A percentile compares a stretch with the other conserved stretches of the same genome.
Conservation (phyloP, 1,139 yeast genomes). For the Magnusiomyces tetraspermus region DNA sequence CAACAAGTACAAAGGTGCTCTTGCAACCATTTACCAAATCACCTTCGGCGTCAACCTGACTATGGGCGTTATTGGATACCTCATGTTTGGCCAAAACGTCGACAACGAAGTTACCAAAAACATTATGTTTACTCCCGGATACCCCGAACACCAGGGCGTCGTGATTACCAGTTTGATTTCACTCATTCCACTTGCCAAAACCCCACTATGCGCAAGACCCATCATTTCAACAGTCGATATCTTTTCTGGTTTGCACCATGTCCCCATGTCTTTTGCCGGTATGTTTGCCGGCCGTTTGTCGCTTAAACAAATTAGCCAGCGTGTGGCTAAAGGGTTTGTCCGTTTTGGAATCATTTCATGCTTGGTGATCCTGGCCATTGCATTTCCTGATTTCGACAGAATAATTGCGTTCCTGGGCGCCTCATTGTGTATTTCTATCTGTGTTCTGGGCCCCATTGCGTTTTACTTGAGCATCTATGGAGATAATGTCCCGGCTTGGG, state of each 20-base stretch:
- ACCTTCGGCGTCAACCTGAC: conserved; percentile 62
- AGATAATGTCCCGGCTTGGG: conserved; percentile 37
- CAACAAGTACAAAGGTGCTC: conserved; percentile 40
- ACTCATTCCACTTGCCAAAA: conserved; percentile 74
- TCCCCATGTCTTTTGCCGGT: conserved; percentile 16
- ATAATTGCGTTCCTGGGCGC: conserved; percentile 79
- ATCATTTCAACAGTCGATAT: conserved; percentile 61
- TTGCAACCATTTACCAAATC: conserved; percentile 50
- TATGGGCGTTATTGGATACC: conserved; percentile 71
- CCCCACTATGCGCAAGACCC: conserved; percentile 83
- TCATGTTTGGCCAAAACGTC: conserved; percentile 74
- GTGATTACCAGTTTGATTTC: conserved; percentile 65
- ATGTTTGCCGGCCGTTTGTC: conserved; percentile 2
- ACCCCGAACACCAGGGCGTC: conserved; percentile 57
- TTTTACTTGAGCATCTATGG: conserved; percentile 57
- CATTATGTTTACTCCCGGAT: conserved; percentile 58
- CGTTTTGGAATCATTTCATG: conserved; percentile 36
- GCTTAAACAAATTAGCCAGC: conserved; percentile 5
- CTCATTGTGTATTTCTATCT: conserved; percentile 69
- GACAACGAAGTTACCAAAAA: conserved; percentile 78
- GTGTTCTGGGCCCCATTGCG: conserved; percentile 67
- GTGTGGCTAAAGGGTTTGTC: conserved; percentile 21
- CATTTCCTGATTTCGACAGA: conserved; percentile 70
- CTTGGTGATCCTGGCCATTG: conserved; percentile 45
- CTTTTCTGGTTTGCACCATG: conserved; percentile 32